Evolutionary conservation across 352 stramenopile species (phyloP).

Genomic region (Globisporangium cylindrosporum): DNA sequence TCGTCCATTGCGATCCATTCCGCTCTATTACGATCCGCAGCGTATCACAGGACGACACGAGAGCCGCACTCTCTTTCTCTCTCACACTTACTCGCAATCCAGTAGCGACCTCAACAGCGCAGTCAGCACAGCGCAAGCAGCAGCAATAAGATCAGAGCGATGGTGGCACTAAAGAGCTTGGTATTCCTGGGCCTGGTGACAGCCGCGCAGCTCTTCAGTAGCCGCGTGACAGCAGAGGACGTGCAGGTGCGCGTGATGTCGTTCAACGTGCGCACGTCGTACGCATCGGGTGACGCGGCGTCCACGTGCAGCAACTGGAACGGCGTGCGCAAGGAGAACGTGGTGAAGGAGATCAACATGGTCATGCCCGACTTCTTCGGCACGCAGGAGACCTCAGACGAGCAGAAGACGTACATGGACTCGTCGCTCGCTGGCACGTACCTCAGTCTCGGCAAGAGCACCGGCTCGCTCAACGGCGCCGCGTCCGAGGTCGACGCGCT

Average conservation of each 20-base stretch:
- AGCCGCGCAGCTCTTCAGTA: conserved; percentile 5
- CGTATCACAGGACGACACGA: not conserved
- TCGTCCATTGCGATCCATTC: not conserved
- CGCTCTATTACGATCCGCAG: not conserved
- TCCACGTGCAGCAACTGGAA: conserved; percentile 60
- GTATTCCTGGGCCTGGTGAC: conserved; percentile 9
- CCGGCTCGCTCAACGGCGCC: conserved; percentile 57
- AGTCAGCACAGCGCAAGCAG: not conserved
- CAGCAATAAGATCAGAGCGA: not conserved
- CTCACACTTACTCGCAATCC: not conserved
- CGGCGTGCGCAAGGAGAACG: conserved; percentile 61
- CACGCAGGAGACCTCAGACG: conserved; percentile 79
- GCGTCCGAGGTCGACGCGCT: conserved; percentile 59
- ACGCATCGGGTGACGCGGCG: conserved; percentile 36
- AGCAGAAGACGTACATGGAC: conserved; percentile 64
- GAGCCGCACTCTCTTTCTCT: not conserved
- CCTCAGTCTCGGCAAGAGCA: conserved; percentile 53
- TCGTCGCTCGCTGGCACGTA: conserved; percentile 49
- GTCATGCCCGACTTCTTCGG: conserved; percentile 68
- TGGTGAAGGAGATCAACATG: conserved; percentile 50
- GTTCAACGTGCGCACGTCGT: conserved; percentile 80
- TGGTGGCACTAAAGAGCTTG: conserved; percentile 3
- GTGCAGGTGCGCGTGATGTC: conserved; percentile 62
- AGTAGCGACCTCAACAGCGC: not conserved
- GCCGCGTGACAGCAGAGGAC: conserved; percentile 20